Conservation (phyloP, 2,329 filamentous ascomycete genomes). For the Monosporascus sp. region DNA sequence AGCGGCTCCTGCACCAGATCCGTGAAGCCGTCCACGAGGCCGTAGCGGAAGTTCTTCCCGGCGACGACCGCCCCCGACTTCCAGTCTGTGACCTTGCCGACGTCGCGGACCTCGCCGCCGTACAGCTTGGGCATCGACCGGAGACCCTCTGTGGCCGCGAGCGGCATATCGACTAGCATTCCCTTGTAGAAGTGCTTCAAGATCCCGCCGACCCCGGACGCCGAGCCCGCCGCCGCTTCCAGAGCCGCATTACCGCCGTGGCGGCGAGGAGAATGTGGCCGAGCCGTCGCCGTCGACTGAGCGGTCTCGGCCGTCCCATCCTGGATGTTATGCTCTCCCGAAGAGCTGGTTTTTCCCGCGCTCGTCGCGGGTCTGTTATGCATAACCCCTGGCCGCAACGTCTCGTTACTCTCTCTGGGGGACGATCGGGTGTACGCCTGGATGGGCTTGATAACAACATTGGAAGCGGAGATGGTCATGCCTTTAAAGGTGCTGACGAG, state of each 20-base stretch:
- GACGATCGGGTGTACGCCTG: too few relatives aligned
- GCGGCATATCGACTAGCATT: slow-evolving; percentile 37
- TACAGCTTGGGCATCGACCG: slow-evolving; percentile 45
- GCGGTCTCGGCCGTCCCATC: slow-evolving; percentile 1
- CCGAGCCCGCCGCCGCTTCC: slow-evolving; percentile 2
- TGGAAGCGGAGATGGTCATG: slow-evolving; percentile 5
- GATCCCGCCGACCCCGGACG: slow-evolving; percentile 4
- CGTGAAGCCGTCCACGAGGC: slow-evolving; percentile 38
- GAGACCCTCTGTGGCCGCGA: slow-evolving; percentile 45
- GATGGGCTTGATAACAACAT: slow-evolving; percentile 4
- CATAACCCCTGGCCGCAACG: too few relatives aligned
- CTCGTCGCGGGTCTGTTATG: too few relatives aligned
- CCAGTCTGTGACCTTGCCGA: slow-evolving; percentile 35
- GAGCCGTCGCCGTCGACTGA: not conserved
- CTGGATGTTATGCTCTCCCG: not conserved
- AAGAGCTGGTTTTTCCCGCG: not conserved
- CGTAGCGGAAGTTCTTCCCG: slow-evolving; percentile 37
- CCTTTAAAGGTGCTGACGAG: slow-evolving; percentile 7
- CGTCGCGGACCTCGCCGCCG: slow-evolving; percentile 36
- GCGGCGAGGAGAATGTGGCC: not conserved
- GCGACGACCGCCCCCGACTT: slow-evolving; percentile 37
- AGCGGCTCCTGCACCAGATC: slow-evolving; percentile 37
- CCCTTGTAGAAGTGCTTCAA: slow-evolving; percentile 4
- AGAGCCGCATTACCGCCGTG: not conserved
- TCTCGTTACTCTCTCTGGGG: too few relatives aligned